phyloP scores from a whole-genome alignment of 192 early-diverging fungal species.

The Entomortierella lignicola region DNA sequence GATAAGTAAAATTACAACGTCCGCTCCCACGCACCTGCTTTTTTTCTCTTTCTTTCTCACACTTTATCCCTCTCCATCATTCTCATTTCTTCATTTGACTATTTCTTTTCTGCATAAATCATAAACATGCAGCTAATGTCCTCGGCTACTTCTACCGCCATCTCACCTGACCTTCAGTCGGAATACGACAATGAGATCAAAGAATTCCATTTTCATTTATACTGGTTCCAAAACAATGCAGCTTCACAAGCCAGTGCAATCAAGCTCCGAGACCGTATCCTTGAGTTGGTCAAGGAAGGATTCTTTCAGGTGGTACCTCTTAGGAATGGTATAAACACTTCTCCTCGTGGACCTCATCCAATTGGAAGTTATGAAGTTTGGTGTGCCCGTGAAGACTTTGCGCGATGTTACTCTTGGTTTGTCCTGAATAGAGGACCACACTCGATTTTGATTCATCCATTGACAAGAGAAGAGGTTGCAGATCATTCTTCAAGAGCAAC shows the following conservation, averaged over 20 bases:
- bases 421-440: conserved; percentile 59
- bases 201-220: conserved; percentile 77
- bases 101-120: too few relatives aligned
- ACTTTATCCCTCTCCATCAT: background rate
- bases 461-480: conserved; percentile 60
- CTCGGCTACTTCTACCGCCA: conserved; percentile 9
- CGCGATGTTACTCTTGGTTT: conserved; percentile 66
- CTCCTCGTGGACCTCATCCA: conserved; percentile 69
- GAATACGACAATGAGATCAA: conserved; percentile 68
- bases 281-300: conserved; percentile 54
- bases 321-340: conserved; percentile 52
- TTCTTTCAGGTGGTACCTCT: conserved; percentile 68
- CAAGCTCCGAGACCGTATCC: conserved; percentile 55
- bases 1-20: background rate
- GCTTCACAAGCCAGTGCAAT: conserved; percentile 48
- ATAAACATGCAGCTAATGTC: conserved; percentile 32
- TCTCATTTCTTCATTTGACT: background rate
- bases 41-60: background rate
- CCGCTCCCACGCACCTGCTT: background rate
- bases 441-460: conserved; percentile 71
- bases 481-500: conserved; percentile 70
- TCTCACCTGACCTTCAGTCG: conserved; percentile 31
- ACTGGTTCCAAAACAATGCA: conserved; percentile 66
- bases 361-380: conserved; percentile 75
- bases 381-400: conserved; percentile 72